Base-by-base conservation (phyloP, 2,329 filamentous ascomycete species). In the Xenoacremonium recifei region DNA sequence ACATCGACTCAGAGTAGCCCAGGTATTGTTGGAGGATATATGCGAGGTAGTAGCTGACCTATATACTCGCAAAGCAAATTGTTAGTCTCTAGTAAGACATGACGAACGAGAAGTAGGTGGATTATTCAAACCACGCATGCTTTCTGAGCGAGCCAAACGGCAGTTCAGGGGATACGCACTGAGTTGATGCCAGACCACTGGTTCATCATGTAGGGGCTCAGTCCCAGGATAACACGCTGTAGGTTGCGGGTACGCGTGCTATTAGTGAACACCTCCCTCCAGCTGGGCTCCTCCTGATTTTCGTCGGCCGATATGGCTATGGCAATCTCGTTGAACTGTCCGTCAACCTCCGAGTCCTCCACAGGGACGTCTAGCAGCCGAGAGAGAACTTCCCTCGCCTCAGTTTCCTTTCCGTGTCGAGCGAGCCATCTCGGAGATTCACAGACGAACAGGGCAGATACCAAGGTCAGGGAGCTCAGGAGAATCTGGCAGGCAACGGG, bases 221-320 rank as follows among this genome's bases (percentile, higher is more conserved):
- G 39, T 6, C 40, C 40, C 6, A 43, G 13, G 4, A 39, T 10
- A 3, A 39, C 40, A 5, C 40, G 35, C 9, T 43, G 40, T 5
- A 43, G 40, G 15, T 43, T 43, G 2, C 40, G 40, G 2, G 40
- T 32, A 17, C 39, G 39, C 19, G 40, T 43, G 30, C 35, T 43
- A n/a, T 43, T 43, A 21, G 21, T 27, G 31, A 43, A 43, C 12
- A 39, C 16, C 21, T 43, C 40, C 6, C 33, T 20, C 40, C 40
- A 43, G 9, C 20, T n/a, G 12, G 40, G 35, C 21, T 43, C 40
- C 16, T 36, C 40, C 0, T 20, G 30, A 17, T 43, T 36, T 13
- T 39, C 36, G 16, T 43, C 40, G 11, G 39, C 35, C 2, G 27
- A 21, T 18, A 43, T 31, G n/a, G 39, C 33, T 16, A 35, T 43